phyloP scores from a whole-genome alignment of 768 basidiomycete species.

The Symmetrospora coprosmae region DNA sequence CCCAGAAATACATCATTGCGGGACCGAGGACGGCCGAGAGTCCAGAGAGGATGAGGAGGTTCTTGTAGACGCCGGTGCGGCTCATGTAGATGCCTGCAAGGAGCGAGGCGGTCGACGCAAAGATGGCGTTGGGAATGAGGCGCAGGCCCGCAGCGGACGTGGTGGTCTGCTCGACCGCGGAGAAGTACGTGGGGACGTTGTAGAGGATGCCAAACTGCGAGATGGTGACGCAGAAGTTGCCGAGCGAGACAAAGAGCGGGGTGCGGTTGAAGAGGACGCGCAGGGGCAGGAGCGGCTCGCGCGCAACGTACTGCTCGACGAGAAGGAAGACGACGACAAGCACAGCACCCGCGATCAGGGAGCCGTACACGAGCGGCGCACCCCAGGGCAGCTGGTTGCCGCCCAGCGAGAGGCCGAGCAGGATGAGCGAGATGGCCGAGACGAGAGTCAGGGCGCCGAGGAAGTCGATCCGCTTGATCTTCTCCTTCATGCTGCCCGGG shows the following conservation, averaged over 20 bases:
- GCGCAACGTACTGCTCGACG: conserved; percentile 26
- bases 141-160: conserved; percentile 22
- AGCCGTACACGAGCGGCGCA: conserved; percentile 24
- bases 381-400: conserved; percentile 27
- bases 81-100: conserved; percentile 27
- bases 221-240: conserved; percentile 28
- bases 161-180: conserved; percentile 27
- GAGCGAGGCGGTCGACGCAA: conserved; percentile 29
- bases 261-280: conserved; percentile 27
- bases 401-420: conserved; percentile 48
- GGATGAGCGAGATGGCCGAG: conserved; percentile 46
- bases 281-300: conserved; percentile 26
- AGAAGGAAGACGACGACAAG: conserved; percentile 24
- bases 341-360: conserved; percentile 16
- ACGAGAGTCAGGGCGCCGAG: conserved; percentile 48
- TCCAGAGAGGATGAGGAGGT: conserved; percentile 22
- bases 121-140: conserved; percentile 29
- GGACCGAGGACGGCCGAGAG: conserved; percentile 24
- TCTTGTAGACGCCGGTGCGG: conserved; percentile 22
- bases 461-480: conserved; percentile 53
- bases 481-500: conserved; percentile 41
- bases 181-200: conserved; percentile 25
- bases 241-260: conserved; percentile 23
- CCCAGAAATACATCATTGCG: conserved; percentile 24
- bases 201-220: conserved; percentile 24